Conservation (phyloP, 169 alveolate species). For the Besnoitia besnoiti region DNA sequence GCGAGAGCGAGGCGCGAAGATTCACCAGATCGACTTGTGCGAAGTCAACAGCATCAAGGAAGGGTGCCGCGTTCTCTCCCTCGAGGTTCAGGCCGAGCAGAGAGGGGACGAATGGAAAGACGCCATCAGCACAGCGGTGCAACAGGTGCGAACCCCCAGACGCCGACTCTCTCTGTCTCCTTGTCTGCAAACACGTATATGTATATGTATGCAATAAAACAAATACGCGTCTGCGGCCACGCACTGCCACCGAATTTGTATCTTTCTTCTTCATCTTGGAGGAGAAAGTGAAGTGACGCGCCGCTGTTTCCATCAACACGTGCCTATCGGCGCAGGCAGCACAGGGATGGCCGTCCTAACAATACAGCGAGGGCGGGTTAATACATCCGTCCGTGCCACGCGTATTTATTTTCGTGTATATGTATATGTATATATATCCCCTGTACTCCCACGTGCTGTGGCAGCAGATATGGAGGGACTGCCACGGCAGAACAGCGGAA, state of each 20-base stretch:
- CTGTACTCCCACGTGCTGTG: not conserved
- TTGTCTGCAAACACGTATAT: not conserved
- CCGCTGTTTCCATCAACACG: too few relatives aligned
- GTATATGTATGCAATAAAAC: too few relatives aligned
- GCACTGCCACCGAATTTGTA: too few relatives aligned
- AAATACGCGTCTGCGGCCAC: too few relatives aligned
- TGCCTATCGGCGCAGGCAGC: too few relatives aligned
- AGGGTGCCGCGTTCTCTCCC: slow-evolving; percentile 61
- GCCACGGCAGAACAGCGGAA: too few relatives aligned
- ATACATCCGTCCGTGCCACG: too few relatives aligned
- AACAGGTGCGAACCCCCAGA: not conserved
- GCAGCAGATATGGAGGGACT: too few relatives aligned
- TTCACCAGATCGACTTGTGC: slow-evolving; percentile 58
- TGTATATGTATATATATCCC: not conserved
- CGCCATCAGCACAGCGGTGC: slow-evolving; percentile 15
- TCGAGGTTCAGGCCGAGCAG: slow-evolving; percentile 60
- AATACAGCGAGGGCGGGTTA: too few relatives aligned
- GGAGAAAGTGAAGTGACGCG: too few relatives aligned
- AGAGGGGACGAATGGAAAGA: slow-evolving; percentile 1
- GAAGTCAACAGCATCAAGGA: slow-evolving; percentile 58
- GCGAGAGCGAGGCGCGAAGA: slow-evolving; percentile 39
- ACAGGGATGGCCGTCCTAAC: too few relatives aligned
- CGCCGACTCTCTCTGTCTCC: not conserved
- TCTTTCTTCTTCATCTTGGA: too few relatives aligned
- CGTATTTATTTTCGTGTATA: not conserved